Base-by-base conservation (phyloP, 352 stramenopile species). In the Phytophthora pluvialis region DNA sequence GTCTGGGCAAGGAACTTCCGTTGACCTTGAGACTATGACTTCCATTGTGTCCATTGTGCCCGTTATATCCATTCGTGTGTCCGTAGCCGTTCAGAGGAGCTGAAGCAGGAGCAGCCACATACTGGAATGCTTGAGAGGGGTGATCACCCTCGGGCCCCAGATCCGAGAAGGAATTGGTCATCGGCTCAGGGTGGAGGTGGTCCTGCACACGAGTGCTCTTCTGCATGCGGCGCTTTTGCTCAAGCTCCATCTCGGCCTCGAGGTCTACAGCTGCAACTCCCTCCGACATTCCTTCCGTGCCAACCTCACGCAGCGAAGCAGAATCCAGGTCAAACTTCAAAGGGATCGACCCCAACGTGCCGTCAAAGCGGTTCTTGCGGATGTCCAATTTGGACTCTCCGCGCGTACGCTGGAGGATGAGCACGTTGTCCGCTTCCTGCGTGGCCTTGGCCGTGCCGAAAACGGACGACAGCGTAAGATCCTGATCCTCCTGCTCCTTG, bases 361-460 rank as follows among this genome's bases (percentile, higher is more conserved):
- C 96, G 60, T 98, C 92, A 61, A 97, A 98, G 8, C 96, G 88
- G 72, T 99, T 99, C 78, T 99, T 99, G 50, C 91, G 91, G 45
- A 99, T 88, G 62, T 99, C 97, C 9, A 99, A 60, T 61, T 95
- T 98, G 67, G 98, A 98, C 16, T 91, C 61, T 8, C 84, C 90
- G 16, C 74, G 68, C 12, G 81, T 91, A 49, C 85, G 83, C 78
- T 99, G 98, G 39, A 99, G 70, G 52, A 99, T 99, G n/a, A 99
- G 72, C 16, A 99, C 97, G 47, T 98, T 99, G 74, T 99, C 98
- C 9, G 97, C 98, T 81, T 99, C 98, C 81, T 99, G 98, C 2
- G 98, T 99, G 9, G 97, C 97, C 73, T 99, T 99, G 35, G 97
- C 98, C 18, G 95, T 98, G 47, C 98, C 98, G 63, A 98, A 99